Percentiles rank a stretch among this genome's conserved stretches.
phyloP scores from a whole-genome alignment of 768 basidiomycete genomes.

The Pulveroboletus frians region DNA sequence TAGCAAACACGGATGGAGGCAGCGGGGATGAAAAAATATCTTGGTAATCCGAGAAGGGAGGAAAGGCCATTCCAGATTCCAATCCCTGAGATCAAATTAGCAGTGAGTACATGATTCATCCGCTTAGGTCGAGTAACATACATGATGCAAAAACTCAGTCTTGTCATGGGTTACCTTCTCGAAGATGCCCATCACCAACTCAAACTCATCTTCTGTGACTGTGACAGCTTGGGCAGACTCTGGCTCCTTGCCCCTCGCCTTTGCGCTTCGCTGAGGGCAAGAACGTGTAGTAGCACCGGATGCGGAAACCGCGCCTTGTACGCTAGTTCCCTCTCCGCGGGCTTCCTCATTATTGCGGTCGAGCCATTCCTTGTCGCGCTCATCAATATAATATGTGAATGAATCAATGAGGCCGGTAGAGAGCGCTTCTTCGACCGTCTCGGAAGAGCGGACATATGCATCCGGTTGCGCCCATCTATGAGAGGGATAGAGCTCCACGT shows the following conservation, averaged over 20 bases:
- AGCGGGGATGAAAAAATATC: constrained; percentile 60
- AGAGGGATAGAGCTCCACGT: constrained; percentile 68
- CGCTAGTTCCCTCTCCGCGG: constrained; percentile 78
- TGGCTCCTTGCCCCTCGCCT: constrained; percentile 81
- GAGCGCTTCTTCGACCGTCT: constrained; percentile 77
- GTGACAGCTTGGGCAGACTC: constrained; percentile 58
- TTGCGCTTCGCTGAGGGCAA: constrained; percentile 55
- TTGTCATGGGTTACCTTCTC: constrained; percentile 89
- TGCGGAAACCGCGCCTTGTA: constrained; percentile 60
- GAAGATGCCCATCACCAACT: constrained; percentile 90
- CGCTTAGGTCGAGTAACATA: constrained; percentile 36
- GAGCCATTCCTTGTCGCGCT: constrained; percentile 93
- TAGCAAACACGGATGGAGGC: constrained; percentile 59
- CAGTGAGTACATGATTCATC: neutral
- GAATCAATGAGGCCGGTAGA: constrained; percentile 60
- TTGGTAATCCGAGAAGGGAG: constrained; percentile 69
- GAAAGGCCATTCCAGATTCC: constrained; percentile 64
- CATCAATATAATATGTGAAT: constrained; percentile 91
- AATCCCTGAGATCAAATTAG: constrained; percentile 40
- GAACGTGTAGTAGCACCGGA: constrained; percentile 51
- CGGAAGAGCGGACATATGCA: constrained; percentile 75
- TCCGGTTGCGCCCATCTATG: constrained; percentile 71
- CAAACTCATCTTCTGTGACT: constrained; percentile 89
- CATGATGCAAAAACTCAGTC: constrained; percentile 85
- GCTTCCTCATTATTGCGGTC: constrained; percentile 86